phyloP scores from a whole-genome alignment of 345 rosid species.

The Anastatica hierochuntica region DNA sequence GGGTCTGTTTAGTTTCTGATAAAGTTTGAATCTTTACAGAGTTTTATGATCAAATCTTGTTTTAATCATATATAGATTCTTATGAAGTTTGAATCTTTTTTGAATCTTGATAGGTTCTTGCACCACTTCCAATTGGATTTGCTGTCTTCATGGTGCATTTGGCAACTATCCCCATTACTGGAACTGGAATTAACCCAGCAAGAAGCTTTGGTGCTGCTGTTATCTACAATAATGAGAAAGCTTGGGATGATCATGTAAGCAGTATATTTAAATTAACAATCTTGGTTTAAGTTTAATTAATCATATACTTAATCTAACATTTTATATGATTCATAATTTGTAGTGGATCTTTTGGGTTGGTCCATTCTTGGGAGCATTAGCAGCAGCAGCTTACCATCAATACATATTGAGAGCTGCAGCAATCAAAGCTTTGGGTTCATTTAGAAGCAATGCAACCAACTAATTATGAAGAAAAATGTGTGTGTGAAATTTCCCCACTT shows the following conservation, averaged over 20 bases:
- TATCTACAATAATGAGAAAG: conserved; percentile 43
- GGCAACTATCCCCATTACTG: conserved; percentile 75
- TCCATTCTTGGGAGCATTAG: conserved; percentile 63
- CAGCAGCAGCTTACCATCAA: conserved; percentile 64
- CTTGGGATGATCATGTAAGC: conserved; percentile 54
- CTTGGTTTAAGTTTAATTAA: not conserved
- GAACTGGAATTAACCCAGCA: conserved; percentile 75
- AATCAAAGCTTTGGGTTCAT: conserved; percentile 58
- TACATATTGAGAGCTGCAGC: conserved; percentile 60
- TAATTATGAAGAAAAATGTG: conserved; percentile 15
- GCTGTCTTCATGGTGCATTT: conserved; percentile 74
- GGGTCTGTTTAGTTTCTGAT: not conserved
- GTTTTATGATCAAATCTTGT: not conserved
- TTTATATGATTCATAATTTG: not conserved
- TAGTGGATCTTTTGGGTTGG: conserved; percentile 88
- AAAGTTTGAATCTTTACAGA: not conserved
- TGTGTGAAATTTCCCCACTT: too few species aligned
- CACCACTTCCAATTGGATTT: conserved; percentile 74
- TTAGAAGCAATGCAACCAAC: conserved; percentile 54
- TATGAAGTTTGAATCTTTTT: not conserved
- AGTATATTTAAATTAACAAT: not conserved
- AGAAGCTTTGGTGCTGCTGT: conserved; percentile 80
- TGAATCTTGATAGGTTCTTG: conserved; percentile 28
- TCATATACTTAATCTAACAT: not conserved
- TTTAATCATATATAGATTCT: not conserved